These are phyloP conservation scores for Pythium rishiriense DNA, from an alignment of 352 stramenopile species.

Conservation along the genomic window DNA sequence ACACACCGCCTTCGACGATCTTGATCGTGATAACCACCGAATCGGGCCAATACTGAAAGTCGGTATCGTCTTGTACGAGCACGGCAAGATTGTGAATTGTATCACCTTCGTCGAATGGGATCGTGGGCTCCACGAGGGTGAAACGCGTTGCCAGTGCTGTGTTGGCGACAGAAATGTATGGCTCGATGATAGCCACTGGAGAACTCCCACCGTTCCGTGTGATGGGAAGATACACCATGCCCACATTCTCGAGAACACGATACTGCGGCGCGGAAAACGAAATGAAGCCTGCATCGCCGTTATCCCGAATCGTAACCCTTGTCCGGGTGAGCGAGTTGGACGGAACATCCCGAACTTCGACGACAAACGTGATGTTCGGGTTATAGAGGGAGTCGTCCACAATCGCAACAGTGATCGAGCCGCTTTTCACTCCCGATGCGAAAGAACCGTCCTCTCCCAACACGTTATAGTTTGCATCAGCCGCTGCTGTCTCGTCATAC, in stretches of 20 bases:
- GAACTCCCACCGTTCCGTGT: constrained; percentile 30
- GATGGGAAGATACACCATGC: constrained; percentile 29
- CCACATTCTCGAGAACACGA: constrained; percentile 37
- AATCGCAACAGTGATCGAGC: constrained; percentile 35
- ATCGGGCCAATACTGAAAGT: constrained; percentile 45
- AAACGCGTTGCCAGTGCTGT: constrained; percentile 35
- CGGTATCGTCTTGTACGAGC: constrained; percentile 38
- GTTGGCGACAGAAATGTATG: constrained; percentile 19
- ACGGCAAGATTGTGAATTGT: constrained; percentile 28
- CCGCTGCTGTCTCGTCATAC: constrained; percentile 32
- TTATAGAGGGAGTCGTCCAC: constrained; percentile 47
- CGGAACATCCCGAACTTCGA: constrained; percentile 35
- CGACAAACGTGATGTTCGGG: constrained; percentile 41
- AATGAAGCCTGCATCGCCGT: constrained; percentile 57
- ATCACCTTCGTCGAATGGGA: constrained; percentile 39
- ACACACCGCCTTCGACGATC: constrained; percentile 38
- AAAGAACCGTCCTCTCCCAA: constrained; percentile 24
- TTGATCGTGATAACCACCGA: constrained; percentile 41
- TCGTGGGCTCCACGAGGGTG: constrained; percentile 26
- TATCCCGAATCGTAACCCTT: constrained; percentile 39
- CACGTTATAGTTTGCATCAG: constrained; percentile 37
- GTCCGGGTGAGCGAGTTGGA: constrained; percentile 32
- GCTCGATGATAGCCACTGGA: constrained; percentile 33
- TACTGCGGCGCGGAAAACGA: constrained; percentile 33
- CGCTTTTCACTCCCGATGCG: constrained; percentile 31